These are phyloP conservation scores for Chytriomyces sp. DNA, from an alignment of 192 early-diverging fungal species.

Conservation along the genomic window DNA sequence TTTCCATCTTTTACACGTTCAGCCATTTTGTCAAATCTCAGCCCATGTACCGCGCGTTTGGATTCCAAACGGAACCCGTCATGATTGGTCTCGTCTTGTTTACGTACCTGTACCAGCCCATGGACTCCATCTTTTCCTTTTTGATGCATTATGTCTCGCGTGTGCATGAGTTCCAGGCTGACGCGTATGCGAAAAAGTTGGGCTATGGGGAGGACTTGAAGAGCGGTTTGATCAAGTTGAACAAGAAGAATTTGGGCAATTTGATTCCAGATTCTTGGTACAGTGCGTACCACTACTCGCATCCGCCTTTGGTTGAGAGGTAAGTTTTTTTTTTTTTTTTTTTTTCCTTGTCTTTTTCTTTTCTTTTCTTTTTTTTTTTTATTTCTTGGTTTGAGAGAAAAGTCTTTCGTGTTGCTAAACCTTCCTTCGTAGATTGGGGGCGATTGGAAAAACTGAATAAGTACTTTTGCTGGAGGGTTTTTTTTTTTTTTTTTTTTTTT, in stretches of 20 bases:
- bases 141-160: conserved; percentile 80
- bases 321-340: too few species aligned
- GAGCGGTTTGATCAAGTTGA: conserved; percentile 84
- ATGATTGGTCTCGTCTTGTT: conserved; percentile 93
- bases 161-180: conserved; percentile 91
- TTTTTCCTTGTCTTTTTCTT: too few species aligned
- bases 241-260: conserved; percentile 87
- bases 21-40: conserved; percentile 68
- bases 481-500: too few species aligned
- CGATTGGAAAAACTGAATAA: conserved; percentile 45
- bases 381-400: too few species aligned
- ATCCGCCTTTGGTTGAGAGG: conserved; percentile 91
- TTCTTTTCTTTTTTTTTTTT: too few species aligned
- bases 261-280: conserved; percentile 70
- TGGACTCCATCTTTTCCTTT: conserved; percentile 78
- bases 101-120: conserved; percentile 67
- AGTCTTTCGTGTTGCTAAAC: too few species aligned
- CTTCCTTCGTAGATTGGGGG: conserved; percentile 49
- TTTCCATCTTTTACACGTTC: conserved; percentile 63
- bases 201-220: conserved; percentile 77
- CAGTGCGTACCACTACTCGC: conserved; percentile 87
- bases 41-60: conserved; percentile 85
- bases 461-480: too few species aligned
- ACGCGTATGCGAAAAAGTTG: conserved; percentile 82
- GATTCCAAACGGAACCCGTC: conserved; percentile 75